Conservation (phyloP, 176 grass and related monocot genomes). For the Melocanna baccifera region DNA sequence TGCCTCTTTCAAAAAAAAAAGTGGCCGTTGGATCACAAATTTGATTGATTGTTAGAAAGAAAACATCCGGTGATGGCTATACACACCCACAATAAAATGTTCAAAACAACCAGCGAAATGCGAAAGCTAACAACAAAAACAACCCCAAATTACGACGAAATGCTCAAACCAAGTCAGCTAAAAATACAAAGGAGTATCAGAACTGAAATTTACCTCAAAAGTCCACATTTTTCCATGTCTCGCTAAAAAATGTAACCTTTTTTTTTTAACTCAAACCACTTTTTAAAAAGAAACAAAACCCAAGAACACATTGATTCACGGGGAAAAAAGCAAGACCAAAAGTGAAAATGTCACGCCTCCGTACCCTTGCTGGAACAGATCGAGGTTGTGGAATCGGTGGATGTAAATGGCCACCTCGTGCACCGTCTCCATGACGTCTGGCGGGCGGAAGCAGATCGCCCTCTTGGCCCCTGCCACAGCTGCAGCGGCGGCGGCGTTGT, state of each 20-base stretch:
- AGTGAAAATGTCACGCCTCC: neutral
- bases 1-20: too few relatives aligned
- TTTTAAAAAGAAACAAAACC: slow-evolving; percentile 43
- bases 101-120: neutral
- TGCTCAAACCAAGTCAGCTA: neutral
- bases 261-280: slow-evolving; percentile 18
- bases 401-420: slow-evolving; percentile 96
- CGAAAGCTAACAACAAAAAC: neutral
- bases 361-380: slow-evolving; percentile 99
- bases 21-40: too few relatives aligned
- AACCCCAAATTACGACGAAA: neutral
- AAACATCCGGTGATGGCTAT: too few relatives aligned
- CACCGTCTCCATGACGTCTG: slow-evolving; percentile 78
- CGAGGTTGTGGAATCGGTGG: slow-evolving; percentile 97
- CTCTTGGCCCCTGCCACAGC: slow-evolving; percentile 8
- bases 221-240: neutral
- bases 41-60: too few relatives aligned
- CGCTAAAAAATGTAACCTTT: neutral
- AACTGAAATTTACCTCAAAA: neutral
- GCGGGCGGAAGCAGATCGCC: slow-evolving; percentile 37
- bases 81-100: too few relatives aligned
- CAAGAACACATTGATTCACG: slow-evolving; percentile 11
- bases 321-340: neutral
- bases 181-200: neutral
- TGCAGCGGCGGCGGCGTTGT: slow-evolving; percentile 18